A percentile compares a stretch with the other conserved stretches of the same genome.
These are phyloP conservation scores for Acer campestre DNA, from an alignment of 345 rosid species.

Conservation along the genomic window DNA sequence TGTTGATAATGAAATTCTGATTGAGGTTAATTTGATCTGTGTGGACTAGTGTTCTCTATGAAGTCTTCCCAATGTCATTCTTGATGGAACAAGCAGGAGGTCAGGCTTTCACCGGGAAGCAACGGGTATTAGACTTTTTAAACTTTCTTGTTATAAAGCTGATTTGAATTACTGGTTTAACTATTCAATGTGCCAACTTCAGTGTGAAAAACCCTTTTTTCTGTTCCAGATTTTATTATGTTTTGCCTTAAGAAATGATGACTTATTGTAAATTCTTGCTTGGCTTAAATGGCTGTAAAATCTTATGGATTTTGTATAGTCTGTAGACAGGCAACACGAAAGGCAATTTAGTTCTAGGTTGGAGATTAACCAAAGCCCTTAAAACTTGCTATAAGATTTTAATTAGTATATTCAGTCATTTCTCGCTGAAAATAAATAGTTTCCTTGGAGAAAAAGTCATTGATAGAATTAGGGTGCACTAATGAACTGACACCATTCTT, in stretches of 20 bases:
- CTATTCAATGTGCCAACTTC: background rate
- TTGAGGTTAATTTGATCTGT: slow-evolving; percentile 11
- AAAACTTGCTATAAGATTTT: background rate
- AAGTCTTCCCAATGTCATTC: slow-evolving; percentile 97
- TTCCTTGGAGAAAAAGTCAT: background rate
- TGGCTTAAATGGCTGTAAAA: background rate
- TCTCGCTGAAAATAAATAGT: background rate
- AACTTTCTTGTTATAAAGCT: background rate
- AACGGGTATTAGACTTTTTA: slow-evolving; percentile 51
- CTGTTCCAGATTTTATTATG: background rate
- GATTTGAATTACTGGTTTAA: background rate
- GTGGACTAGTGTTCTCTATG: slow-evolving; percentile 73
- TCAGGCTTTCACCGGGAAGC: slow-evolving; percentile 86
- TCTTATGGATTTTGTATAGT: too few relatives aligned
- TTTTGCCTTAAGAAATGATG: background rate
- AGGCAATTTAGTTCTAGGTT: background rate
- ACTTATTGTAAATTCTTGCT: background rate
- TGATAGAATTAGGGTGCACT: background rate
- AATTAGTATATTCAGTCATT: background rate
- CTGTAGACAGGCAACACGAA: background rate
- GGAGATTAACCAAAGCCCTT: background rate
- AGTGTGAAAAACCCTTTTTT: background rate
- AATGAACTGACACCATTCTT: slow-evolving; percentile 9
- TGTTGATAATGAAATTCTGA: background rate
- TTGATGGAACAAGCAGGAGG: slow-evolving; percentile 99